phyloP scores from a whole-genome alignment of 148 eudicot species.

The Bassia scoparia region DNA sequence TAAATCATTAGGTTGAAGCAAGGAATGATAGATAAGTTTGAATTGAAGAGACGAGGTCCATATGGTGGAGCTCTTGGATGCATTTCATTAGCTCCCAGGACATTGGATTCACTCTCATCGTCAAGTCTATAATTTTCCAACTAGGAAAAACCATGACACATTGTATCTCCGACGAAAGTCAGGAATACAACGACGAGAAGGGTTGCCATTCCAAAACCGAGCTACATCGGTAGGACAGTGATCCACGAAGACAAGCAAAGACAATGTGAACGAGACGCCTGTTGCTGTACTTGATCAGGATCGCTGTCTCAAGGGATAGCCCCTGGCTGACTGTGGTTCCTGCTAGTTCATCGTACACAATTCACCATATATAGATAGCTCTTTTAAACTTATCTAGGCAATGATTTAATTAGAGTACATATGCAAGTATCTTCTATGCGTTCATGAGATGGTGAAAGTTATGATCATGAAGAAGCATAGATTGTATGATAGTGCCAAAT shows the following conservation, averaged over 20 bases:
- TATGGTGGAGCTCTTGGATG: slow-evolving; percentile 88
- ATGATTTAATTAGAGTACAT: too few relatives aligned
- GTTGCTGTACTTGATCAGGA: too few relatives aligned
- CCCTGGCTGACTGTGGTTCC: too few relatives aligned
- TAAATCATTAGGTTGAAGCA: slow-evolving; percentile 66
- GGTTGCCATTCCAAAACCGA: slow-evolving; percentile 87
- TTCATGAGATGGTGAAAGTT: too few relatives aligned
- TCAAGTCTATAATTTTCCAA: slow-evolving; percentile 89
- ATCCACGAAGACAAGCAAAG: slow-evolving; percentile 60
- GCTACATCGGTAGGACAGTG: slow-evolving; percentile 73
- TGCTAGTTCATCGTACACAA: too few relatives aligned
- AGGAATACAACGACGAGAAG: slow-evolving; percentile 48
- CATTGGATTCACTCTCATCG: slow-evolving; percentile 74
- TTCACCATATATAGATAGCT: too few relatives aligned
- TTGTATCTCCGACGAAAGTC: slow-evolving; percentile 55
- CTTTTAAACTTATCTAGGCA: too few relatives aligned
- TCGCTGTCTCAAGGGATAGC: slow-evolving; percentile 75
- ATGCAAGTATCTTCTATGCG: too few relatives aligned
- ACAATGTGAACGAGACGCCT: slow-evolving; percentile 75
- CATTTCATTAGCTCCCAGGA: slow-evolving; percentile 85
- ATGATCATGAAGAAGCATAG: too few relatives aligned
- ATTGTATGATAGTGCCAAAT: too few relatives aligned
- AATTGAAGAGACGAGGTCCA: slow-evolving; percentile 67
- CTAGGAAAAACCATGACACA: slow-evolving; percentile 47
- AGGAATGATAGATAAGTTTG: slow-evolving; percentile 87